Evolutionary conservation across 345 rosid species (phyloP).

Genomic region (Hibiscus mutabilis): DNA sequence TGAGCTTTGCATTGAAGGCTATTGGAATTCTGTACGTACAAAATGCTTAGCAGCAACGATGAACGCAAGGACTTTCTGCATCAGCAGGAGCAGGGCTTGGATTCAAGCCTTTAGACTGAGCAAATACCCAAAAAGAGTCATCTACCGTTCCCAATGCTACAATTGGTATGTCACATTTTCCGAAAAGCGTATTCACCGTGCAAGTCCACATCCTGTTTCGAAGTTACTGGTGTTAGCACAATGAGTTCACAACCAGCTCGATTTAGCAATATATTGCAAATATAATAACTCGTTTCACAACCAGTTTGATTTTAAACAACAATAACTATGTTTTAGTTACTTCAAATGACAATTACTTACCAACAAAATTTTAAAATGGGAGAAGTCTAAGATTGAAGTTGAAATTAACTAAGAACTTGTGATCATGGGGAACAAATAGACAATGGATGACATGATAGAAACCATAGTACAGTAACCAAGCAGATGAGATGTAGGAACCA

Average conservation of each 20-base stretch:
- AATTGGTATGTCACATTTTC: constrained; percentile 61
- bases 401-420: too few relatives aligned
- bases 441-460: too few relatives aligned
- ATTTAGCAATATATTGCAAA: neutral
- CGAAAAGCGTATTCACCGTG: constrained; percentile 57
- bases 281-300: too few relatives aligned
- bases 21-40: neutral
- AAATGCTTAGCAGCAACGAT: neutral
- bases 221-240: neutral
- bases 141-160: constrained; percentile 76
- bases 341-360: too few relatives aligned
- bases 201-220: constrained; percentile 81
- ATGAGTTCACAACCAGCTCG: neutral
- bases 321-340: too few relatives aligned
- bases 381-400: too few relatives aligned
- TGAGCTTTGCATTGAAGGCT: neutral
- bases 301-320: too few relatives aligned
- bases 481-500: too few relatives aligned
- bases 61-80: neutral
- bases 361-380: too few relatives aligned
- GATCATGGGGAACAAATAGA: too few relatives aligned
- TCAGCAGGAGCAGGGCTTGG: neutral
- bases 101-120: neutral
- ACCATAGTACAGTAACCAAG: too few relatives aligned
- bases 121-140: neutral